A percentile compares a stretch with the other conserved stretches of the same genome.
phyloP scores from a whole-genome alignment of 1,139 yeast species.

The Candida sanyaensis region DNA sequence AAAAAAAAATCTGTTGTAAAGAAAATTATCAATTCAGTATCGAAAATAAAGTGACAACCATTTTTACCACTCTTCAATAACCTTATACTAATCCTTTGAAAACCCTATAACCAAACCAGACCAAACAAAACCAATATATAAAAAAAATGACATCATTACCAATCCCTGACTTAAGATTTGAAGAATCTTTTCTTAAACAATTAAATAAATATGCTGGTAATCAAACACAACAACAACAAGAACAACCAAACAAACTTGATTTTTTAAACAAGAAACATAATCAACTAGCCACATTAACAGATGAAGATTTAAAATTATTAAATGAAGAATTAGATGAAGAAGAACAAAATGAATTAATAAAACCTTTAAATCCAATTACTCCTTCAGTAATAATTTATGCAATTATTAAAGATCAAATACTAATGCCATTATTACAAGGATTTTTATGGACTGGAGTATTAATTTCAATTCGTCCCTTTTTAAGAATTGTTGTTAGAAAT shows the following conservation, averaged over 20 bases:
- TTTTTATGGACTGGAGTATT: conserved; percentile 42
- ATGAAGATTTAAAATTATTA: conserved; percentile 24
- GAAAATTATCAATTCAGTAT: too few relatives aligned
- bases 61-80: too few relatives aligned
- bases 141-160: conserved; percentile 20
- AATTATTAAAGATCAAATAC: conserved; percentile 58
- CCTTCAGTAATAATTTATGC: conserved; percentile 55
- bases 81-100: too few relatives aligned
- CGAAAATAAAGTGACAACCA: background rate
- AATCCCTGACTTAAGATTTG: conserved; percentile 70
- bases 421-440: conserved; percentile 65
- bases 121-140: background rate
- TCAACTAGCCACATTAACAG: conserved; percentile 18
- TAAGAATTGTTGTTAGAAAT: conserved; percentile 25
- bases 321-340: conserved; percentile 25
- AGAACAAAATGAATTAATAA: conserved; percentile 21
- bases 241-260: conserved; percentile 1
- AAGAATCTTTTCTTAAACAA: conserved; percentile 56
- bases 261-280: background rate
- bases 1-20: too few relatives aligned
- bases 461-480: conserved; percentile 31
- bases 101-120: too few relatives aligned
- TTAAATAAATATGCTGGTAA: conserved; percentile 37
- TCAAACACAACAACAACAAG: conserved; percentile 2
- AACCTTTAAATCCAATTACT: conserved; percentile 42